Evolutionary conservation across 176 grass and related monocot species (phyloP), one percentile per base, ranked within the genome.

Genomic region (Avena atlantica): DNA sequence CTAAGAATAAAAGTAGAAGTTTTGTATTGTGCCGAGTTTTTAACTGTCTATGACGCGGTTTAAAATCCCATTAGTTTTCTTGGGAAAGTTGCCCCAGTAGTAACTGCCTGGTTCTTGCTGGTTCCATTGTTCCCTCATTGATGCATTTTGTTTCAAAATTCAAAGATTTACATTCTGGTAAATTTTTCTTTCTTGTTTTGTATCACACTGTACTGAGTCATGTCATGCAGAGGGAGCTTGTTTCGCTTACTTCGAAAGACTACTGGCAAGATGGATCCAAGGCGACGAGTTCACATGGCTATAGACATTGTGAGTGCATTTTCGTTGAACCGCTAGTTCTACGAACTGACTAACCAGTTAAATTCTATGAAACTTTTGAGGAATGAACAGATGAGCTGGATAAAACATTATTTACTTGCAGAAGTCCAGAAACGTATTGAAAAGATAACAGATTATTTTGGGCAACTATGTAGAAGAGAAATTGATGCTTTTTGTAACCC

Each of bases 211-310:
- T 34, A 64, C 23, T 90, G 24, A 87, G 25, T 69, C 56, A 40
- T 42, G 42, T 89, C 80, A 82, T 57, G 36, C 87, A 98, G 96
- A 72, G 96, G 96, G 80, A 95, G 93, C 86, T 91, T 98, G 74
- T 98, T 98, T 87, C 78, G 80, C 81, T 91, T 98, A 88, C 92
- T 98, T 87, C 93, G 92, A 80, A 98, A 89, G 87, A 98, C 88
- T 44, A 65, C 82, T 8, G 78, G 17, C 19, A 92, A 89, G 83
- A 61, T 98, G 87, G 93, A 96, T 78, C 87, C 86, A 76, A 96
- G 93, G 85, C 87, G 96, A 13, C 84, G 89, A 57, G 70, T 89
- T 87, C 82, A 94, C 78, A 96, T 96, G 94, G 97, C 94, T 81
- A 84, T 96, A 53, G 97, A 98, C 61, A 94, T 98, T 49, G 94